Base-by-base conservation (phyloP, 2,329 filamentous ascomycete species). In the Aureobasidium mangrovei region DNA sequence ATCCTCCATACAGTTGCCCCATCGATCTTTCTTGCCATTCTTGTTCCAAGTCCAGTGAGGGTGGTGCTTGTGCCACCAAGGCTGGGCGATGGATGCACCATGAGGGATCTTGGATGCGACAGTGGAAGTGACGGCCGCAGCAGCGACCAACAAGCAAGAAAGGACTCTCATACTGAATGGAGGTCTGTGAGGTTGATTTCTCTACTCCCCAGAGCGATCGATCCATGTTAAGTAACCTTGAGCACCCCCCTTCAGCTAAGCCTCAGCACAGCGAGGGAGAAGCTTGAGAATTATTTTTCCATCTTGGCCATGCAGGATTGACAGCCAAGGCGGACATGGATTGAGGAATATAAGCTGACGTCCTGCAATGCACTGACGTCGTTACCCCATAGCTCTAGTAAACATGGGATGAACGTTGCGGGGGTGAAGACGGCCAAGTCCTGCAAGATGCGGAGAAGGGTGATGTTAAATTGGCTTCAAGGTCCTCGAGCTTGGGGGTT, bases 281-380 rank as follows among this genome's bases (percentile, higher is more conserved):
- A 26, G 1, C 5, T 33, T 38, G 38, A 24, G 28, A 35, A 31
- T 35, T 8, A 52, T 43, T 52, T 43, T 24, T 52, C 48, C 48
- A 52, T 52, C 48, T 52, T 52, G 48, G 48, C 48, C 27, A 52
- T 52, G 48, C 48, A 52, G 24, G 38, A 52, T 36, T 18, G 38
- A 24, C 24, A 36, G 48, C 48, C 38, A 43, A 52, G 48, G 31
- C 39, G 39, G 48, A 52, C 31, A 52, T 42, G 28, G 31, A 9
- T 2, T 41, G 47, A 41, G 26, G 27, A 8, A 24, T n/a, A 3
- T 27, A 24, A 6, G 38, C 33, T 27, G 9, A 41, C 18, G 29
- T 33, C 31, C 6, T 36, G 31, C 43, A 33, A 4, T 3, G 39
- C 27, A n/a, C 48, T 52, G 40, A 52, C 48, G 38, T 52, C 48